Evolutionary conservation across 2,329 filamentous ascomycete species (phyloP), one percentile per base, ranked within the genome.

Genomic region (Claviceps maximensis): DNA sequence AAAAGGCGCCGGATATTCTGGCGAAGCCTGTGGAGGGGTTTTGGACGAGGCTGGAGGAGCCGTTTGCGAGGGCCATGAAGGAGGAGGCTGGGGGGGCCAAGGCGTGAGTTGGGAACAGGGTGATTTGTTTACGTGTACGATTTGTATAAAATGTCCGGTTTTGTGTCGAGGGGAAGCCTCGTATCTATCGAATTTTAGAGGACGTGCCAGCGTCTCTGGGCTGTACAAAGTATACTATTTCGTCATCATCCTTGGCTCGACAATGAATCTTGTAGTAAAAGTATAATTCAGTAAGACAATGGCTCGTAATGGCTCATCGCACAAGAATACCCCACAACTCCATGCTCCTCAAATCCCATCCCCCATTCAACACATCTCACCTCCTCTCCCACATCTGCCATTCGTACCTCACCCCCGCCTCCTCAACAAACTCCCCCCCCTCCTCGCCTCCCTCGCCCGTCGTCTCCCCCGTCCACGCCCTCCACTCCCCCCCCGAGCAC

Each of bases 301-400:
- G n/a, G n/a, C n/a, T n/a, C n/a, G n/a, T n/a, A n/a, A 9, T 31
- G 4, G 29, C 29, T 9, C 29, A 31, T 31, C 29, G 29, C 29
- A 31, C 29, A 31, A 6, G n/a, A n/a, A n/a, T n/a, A n/a, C n/a
- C n/a, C n/a, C n/a, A 29, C 27, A 29, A 29, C 27, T 29, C 27
- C n/a, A n/a, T n/a, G n/a, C n/a, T n/a, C n/a, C n/a, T n/a, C n/a
- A n/a, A n/a, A n/a, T 4, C 25, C 9, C 25, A 47, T 25, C 36
- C n/a, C 31, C 45, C 13, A 47, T 31, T 31, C 29, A 4, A 10
- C 10, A 9, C 2, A 19, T 4, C 17, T 50, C 40, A 50, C 27
- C n/a, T 41, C 71, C 73, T 79, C 71, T 84, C 82, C 82, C 82
- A 89, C 78, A 89, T 79, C 67, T 86, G 78, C 69, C 86, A 88